Evolutionary conservation across 257 asterid species (phyloP).

Genomic region (Gynochthodes officinalis): DNA sequence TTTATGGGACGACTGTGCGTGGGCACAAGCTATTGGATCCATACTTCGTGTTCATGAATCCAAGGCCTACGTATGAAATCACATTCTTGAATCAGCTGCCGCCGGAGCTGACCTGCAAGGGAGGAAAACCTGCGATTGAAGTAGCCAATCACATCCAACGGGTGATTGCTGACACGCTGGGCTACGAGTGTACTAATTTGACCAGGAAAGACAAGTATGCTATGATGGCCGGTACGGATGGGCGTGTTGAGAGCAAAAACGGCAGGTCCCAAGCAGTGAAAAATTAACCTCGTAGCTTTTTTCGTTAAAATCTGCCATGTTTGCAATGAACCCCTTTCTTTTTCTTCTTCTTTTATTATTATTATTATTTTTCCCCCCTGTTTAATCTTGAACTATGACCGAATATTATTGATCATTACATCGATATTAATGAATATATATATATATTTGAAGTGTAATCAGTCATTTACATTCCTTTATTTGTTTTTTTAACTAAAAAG

Average conservation of each 20-base stretch:
- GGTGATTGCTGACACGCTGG: conserved; percentile 71
- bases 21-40: conserved; percentile 73
- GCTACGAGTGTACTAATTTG: conserved; percentile 81
- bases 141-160: conserved; percentile 79
- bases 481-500: neutral
- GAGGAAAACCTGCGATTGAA: conserved; percentile 73
- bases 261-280: conserved; percentile 23
- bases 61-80: conserved; percentile 75
- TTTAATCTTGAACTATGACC: neutral
- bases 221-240: conserved; percentile 85
- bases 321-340: too few relatives aligned
- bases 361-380: too few relatives aligned
- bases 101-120: conserved; percentile 44
- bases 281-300: neutral
- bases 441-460: neutral
- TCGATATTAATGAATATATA: neutral
- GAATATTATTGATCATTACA: conserved; percentile 5
- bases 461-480: neutral
- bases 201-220: conserved; percentile 80
- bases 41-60: conserved; percentile 89
- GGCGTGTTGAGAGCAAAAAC: conserved; percentile 41
- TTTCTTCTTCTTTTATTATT: neutral
- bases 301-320: too few relatives aligned
- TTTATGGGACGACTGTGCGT: conserved; percentile 75
- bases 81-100: conserved; percentile 73